Evolutionary conservation across 2,329 filamentous ascomycete genomes (phyloP).

Genomic region (Aureobasidium mangrovei): DNA sequence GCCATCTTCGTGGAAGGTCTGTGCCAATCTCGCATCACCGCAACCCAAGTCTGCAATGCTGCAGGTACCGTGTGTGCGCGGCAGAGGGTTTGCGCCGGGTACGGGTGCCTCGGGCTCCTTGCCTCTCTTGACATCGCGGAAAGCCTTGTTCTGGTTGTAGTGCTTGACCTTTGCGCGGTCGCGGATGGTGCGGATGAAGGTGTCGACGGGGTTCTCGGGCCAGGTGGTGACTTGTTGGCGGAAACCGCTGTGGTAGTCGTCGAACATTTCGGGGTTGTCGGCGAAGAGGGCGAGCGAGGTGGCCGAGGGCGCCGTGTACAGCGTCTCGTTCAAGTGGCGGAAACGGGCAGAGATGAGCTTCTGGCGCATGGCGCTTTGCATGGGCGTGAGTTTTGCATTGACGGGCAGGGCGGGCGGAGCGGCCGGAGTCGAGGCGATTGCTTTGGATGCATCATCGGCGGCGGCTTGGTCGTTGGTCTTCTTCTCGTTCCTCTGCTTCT

Average conservation of each 20-base stretch:
- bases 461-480: conserved; percentile 24
- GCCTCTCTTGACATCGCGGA: conserved; percentile 33
- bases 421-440: conserved; percentile 24
- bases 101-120: conserved; percentile 21
- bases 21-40: conserved; percentile 77
- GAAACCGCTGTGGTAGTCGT: conserved; percentile 94
- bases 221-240: conserved; percentile 89
- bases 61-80: conserved; percentile 62
- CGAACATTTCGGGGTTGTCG: conserved; percentile 83
- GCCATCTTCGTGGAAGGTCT: conserved; percentile 47
- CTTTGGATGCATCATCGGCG: conserved; percentile 26
- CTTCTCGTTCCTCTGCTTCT: conserved; percentile 7
- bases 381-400: conserved; percentile 66
- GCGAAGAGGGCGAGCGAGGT: conserved; percentile 78
- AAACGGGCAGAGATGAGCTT: conserved; percentile 94
- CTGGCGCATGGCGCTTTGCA: conserved; percentile 88
- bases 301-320: conserved; percentile 83
- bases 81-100: conserved; percentile 43
- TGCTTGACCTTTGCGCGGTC: conserved; percentile 51
- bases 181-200: conserved; percentile 66
- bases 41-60: conserved; percentile 88
- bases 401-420: conserved; percentile 24
- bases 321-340: conserved; percentile 91
- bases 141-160: conserved; percentile 26
- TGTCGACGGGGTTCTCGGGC: conserved; percentile 93